Conservation (phyloP, 2,329 filamentous ascomycete genomes). For the Clathrospora elynae region DNA sequence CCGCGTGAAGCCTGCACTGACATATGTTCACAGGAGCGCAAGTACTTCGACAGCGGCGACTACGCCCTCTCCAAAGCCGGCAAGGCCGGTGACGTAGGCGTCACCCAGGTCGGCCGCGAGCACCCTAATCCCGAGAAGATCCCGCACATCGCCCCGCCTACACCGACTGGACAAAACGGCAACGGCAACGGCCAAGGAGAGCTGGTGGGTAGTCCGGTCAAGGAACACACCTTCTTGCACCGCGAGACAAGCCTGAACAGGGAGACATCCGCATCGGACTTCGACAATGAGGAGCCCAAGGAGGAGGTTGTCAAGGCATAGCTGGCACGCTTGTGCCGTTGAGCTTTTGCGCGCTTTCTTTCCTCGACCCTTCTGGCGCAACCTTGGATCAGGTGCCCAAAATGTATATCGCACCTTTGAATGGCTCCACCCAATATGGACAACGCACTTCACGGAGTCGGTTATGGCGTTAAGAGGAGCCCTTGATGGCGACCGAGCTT, state of each 20-base stretch:
- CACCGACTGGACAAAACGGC: slow-evolving; percentile 49
- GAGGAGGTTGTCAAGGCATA: slow-evolving; percentile 27
- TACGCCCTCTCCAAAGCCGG: slow-evolving; percentile 97
- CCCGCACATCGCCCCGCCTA: slow-evolving; percentile 78
- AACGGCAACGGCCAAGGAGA: slow-evolving; percentile 44
- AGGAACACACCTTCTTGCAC: slow-evolving; percentile 87
- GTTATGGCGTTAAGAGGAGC: slow-evolving; percentile 25
- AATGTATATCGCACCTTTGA: slow-evolving; percentile 25
- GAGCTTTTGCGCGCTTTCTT: slow-evolving; percentile 7
- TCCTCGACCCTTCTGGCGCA: slow-evolving; percentile 10
- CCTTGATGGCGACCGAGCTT: slow-evolving; percentile 6
- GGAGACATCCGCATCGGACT: slow-evolving; percentile 73
- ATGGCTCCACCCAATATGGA: slow-evolving; percentile 20
- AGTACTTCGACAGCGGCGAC: slow-evolving; percentile 94
- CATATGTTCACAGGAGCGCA: slow-evolving; percentile 70
- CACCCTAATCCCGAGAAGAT: slow-evolving; percentile 96
- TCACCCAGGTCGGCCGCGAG: slow-evolving; percentile 90
- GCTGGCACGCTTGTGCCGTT: background rate
- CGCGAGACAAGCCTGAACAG: slow-evolving; percentile 77
- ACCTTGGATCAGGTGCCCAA: slow-evolving; percentile 16
- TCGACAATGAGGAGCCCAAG: slow-evolving; percentile 43
- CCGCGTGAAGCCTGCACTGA: slow-evolving; percentile 8
- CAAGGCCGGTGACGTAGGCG: slow-evolving; percentile 91
- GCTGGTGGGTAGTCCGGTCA: slow-evolving; percentile 76
- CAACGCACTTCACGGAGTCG: slow-evolving; percentile 11